Percentiles rank a stretch among this genome's conserved stretches.
These are phyloP conservation scores for Singerocomus rubriflavus DNA, from an alignment of 1,284 basidiomycete species.

Conservation along the genomic window DNA sequence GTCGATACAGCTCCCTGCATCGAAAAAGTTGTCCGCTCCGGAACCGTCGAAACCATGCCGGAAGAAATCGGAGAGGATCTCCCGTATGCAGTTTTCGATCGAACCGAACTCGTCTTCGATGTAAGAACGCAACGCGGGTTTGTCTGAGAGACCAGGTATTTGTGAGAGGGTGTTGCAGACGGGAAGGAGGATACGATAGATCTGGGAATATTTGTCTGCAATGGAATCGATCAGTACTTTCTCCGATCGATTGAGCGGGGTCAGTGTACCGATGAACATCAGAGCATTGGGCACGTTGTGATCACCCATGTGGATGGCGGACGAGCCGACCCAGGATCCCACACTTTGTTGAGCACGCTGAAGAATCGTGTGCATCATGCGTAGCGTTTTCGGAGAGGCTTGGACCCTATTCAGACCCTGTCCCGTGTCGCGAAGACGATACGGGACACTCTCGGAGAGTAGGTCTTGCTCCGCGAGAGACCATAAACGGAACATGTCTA, in stretches of 20 bases:
- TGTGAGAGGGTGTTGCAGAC: slow-evolving; percentile 75
- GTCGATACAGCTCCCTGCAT: slow-evolving; percentile 64
- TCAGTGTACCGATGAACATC: slow-evolving; percentile 62
- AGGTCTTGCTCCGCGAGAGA: slow-evolving; percentile 74
- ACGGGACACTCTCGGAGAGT: slow-evolving; percentile 65
- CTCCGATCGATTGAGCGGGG: background rate
- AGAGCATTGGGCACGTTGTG: slow-evolving; percentile 86
- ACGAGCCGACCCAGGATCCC: slow-evolving; percentile 73
- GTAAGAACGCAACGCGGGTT: slow-evolving; percentile 68
- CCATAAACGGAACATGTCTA: slow-evolving; percentile 85
- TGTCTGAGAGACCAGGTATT: slow-evolving; percentile 59
- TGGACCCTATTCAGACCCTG: slow-evolving; percentile 83
- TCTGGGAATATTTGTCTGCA: slow-evolving; percentile 79
- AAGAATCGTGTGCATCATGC: slow-evolving; percentile 81
- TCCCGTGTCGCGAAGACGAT: slow-evolving; percentile 78
- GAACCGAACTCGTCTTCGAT: slow-evolving; percentile 79
- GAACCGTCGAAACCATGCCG: slow-evolving; percentile 81
- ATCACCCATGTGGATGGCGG: slow-evolving; percentile 62
- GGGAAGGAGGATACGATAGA: slow-evolving; percentile 80
- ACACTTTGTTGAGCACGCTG: slow-evolving; percentile 75
- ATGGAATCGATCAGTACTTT: background rate
- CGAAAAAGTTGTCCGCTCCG: slow-evolving; percentile 78
- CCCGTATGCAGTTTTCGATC: slow-evolving; percentile 57
- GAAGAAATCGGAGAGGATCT: slow-evolving; percentile 79
- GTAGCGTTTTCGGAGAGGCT: slow-evolving; percentile 75